Evolutionary conservation across 1,284 basidiomycete genomes (phyloP).

Genomic region (Naganishia sp.): DNA sequence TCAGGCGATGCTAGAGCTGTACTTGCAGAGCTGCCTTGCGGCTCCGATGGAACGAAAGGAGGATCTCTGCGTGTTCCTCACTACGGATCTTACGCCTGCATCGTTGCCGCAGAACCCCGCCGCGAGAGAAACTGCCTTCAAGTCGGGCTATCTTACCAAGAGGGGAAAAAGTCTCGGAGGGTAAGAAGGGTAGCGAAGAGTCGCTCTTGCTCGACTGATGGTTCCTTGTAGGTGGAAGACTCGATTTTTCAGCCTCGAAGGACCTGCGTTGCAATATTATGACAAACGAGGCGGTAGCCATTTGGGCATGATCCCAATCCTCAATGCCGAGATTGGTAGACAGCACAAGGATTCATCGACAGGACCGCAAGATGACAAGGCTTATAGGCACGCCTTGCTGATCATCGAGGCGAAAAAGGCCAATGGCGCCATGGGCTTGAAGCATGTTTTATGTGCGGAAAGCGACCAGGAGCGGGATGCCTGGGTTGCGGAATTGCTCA

Average conservation of each 20-base stretch:
- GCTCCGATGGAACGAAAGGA: constrained; percentile 83
- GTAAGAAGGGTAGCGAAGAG: constrained; percentile 39
- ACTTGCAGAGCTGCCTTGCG: constrained; percentile 80
- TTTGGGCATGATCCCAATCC: constrained; percentile 82
- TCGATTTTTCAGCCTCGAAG: constrained; percentile 86
- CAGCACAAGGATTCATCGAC: constrained; percentile 60
- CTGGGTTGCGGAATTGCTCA: constrained; percentile 91
- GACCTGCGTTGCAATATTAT: constrained; percentile 86
- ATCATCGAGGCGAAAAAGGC: constrained; percentile 71
- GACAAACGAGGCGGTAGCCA: constrained; percentile 90
- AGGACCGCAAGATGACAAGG: constrained; percentile 72
- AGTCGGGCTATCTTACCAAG: constrained; percentile 95
- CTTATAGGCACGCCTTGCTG: constrained; percentile 94
- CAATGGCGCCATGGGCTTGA: constrained; percentile 62
- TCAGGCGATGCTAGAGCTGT: constrained; percentile 64
- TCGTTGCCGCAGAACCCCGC: constrained; percentile 63
- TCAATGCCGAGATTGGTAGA: constrained; percentile 81
- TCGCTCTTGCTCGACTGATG: not conserved
- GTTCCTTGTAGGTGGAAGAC: constrained; percentile 72
- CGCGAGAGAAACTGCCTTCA: constrained; percentile 64
- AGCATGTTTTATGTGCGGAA: constrained; percentile 94
- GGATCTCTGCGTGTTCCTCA: constrained; percentile 71
- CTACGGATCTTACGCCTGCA: constrained; percentile 78
- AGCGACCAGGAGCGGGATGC: constrained; percentile 88
- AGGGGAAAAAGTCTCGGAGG: constrained; percentile 93